Conservation (phyloP, 805 yeast genomes). For the Saccharomycopsis oosterbeekiorum region DNA sequence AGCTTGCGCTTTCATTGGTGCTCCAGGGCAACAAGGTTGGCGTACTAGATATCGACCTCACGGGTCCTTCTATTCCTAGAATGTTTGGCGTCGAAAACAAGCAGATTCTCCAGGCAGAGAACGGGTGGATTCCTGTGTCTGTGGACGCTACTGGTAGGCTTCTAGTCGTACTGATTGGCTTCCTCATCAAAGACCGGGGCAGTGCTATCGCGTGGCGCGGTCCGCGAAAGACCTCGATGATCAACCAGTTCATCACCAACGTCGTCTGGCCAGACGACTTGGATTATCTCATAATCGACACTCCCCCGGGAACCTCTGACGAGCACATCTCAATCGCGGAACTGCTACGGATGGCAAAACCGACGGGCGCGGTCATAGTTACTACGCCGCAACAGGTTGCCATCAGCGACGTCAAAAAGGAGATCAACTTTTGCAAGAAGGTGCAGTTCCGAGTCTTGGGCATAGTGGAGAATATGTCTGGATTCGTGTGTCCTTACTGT, state of each 20-base stretch:
- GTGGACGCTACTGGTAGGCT: constrained; percentile 35
- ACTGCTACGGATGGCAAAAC: constrained; percentile 57
- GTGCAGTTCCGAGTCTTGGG: constrained; percentile 77
- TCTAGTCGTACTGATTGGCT: constrained; percentile 80
- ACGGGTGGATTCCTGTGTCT: constrained; percentile 89
- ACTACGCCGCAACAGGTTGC: constrained; percentile 96
- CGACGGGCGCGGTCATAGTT: constrained; percentile 90
- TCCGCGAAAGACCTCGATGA: constrained; percentile 97
- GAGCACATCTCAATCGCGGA: constrained; percentile 97
- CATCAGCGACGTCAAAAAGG: constrained; percentile 89
- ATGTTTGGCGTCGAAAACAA: constrained; percentile 84
- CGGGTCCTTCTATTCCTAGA: constrained; percentile 94
- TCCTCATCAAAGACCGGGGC: constrained; percentile 72
- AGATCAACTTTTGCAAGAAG: constrained; percentile 82
- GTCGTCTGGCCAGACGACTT: constrained; percentile 62
- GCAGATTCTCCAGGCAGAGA: constrained; percentile 69
- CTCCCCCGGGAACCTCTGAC: constrained; percentile 98
- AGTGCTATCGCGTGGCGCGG: constrained; percentile 97
- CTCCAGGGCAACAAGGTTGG: constrained; percentile 73
- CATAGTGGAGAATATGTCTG: constrained; percentile 92
- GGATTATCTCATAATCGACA: constrained; percentile 84
- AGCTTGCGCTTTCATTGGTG: constrained; percentile 75
- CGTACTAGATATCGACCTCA: constrained; percentile 85
- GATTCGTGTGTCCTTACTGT: constrained; percentile 91
- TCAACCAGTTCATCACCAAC: constrained; percentile 82